phyloP scores from a whole-genome alignment of 257 asterid genomes.

The Plantago major region DNA sequence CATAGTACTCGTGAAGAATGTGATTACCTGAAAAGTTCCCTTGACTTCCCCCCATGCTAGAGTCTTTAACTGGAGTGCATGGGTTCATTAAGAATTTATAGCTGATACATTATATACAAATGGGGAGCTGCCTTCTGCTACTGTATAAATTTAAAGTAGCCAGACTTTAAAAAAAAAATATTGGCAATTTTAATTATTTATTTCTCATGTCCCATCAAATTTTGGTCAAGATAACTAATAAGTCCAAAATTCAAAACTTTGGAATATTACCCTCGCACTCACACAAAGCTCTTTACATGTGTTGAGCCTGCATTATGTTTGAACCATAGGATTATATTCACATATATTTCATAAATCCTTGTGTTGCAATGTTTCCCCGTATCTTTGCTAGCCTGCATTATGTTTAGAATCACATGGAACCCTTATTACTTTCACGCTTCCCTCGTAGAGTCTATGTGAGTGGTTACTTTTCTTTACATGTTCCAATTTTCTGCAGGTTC shows the following conservation, averaged over 20 bases:
- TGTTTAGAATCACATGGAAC: no score
- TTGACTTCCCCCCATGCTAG: background rate
- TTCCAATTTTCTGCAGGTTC: conserved; percentile 55
- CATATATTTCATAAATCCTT: conserved; percentile 5
- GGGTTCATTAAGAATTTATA: background rate
- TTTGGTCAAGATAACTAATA: background rate
- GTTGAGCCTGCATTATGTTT: background rate
- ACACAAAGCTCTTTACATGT: background rate
- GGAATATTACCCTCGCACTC: background rate
- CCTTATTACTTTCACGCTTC: no score
- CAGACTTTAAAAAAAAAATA: conserved; percentile 9
- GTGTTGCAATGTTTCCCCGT: background rate
- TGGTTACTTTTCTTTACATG: conserved; percentile 12
- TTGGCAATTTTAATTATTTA: no score
- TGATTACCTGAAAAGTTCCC: conserved; percentile 15
- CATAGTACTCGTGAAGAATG: background rate
- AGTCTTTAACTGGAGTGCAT: background rate
- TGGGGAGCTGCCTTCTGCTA: conserved; percentile 13
- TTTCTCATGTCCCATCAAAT: no score
- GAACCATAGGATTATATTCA: background rate
- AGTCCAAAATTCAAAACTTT: background rate
- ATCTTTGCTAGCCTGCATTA: no score
- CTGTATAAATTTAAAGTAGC: conserved; percentile 1
- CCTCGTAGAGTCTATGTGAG: conserved; percentile 4
- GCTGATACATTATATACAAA: background rate